Evolutionary conservation across 1,284 basidiomycete species (phyloP), one percentile per base, ranked within the genome.

Genomic region (Ganoderma multipileum): DNA sequence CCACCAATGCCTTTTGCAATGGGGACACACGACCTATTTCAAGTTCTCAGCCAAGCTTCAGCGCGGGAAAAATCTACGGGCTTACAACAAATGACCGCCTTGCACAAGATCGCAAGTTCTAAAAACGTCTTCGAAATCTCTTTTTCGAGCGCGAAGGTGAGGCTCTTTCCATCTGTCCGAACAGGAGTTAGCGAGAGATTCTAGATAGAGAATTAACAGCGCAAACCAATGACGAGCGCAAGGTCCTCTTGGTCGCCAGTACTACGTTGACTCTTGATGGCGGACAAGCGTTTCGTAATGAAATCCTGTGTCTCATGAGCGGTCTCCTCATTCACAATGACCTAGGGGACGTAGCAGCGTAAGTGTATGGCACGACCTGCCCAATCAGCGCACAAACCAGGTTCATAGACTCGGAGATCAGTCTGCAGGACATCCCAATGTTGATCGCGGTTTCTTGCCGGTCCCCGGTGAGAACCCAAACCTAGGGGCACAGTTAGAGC

Each of bases 381-480:
- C 39, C 2, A n/a, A 28, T 20, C 6, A 16, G 39, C 23, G 14
- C 11, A 54, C 62, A 9, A 18, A 96, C 96, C 82, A 99, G 76
- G 79, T 98, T 99, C 98, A 99, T 99, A 18, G 95, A 96, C 82
- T 99, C 98, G 2, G 96, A 96, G 70, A 99, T 99, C 72, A 99
- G 81, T 70, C 96, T 89, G 83, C 97, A 99, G 1, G 95, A 97
- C 86, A 99, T 91, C 62, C 98, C 98, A 72, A 99, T 99, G 77
- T 99, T 99, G 83, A 99, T 99, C 16, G 98, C 98, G 2, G 98
- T 99, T 82, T 99, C 98, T 83, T 99, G 97, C 71, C 97, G 86
- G 81, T 99, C 98, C 2, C 98, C 98, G 1, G 98, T 99, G 61
- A 99, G 83, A 12, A 99, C 96, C 98, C 98, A 99, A 44, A 99